Conservation (phyloP, 2,329 filamentous ascomycete species). For the Aureobasidium namibiae region DNA sequence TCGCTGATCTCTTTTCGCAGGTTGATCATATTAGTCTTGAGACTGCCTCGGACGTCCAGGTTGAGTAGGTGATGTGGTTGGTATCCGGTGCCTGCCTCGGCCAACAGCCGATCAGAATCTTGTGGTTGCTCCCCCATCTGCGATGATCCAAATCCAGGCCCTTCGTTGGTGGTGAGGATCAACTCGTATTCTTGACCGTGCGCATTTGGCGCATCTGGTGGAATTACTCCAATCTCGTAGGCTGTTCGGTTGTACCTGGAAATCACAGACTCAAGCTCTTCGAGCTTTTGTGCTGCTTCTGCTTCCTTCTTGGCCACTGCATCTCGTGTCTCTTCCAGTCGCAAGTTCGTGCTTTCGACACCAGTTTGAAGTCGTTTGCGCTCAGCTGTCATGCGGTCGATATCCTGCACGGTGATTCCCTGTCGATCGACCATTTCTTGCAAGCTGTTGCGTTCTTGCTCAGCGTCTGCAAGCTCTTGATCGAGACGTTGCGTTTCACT, state of each 20-base stretch:
- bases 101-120: slow-evolving; percentile 68
- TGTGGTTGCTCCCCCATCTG: slow-evolving; percentile 32
- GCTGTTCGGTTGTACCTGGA: slow-evolving; percentile 90
- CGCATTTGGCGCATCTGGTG: slow-evolving; percentile 73
- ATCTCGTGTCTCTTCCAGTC: slow-evolving; percentile 78
- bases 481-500: slow-evolving; percentile 76
- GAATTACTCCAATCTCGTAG: slow-evolving; percentile 89
- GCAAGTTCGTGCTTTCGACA: slow-evolving; percentile 65
- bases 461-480: slow-evolving; percentile 66
- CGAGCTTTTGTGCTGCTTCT: slow-evolving; percentile 78
- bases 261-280: slow-evolving; percentile 84
- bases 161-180: slow-evolving; percentile 69
- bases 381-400: slow-evolving; percentile 96
- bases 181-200: slow-evolving; percentile 81
- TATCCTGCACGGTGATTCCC: slow-evolving; percentile 94
- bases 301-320: slow-evolving; percentile 76
- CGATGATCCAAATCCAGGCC: slow-evolving; percentile 58
- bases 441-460: slow-evolving; percentile 70
- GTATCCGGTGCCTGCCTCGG: slow-evolving; percentile 77
- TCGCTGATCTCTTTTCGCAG: slow-evolving; percentile 91
- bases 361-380: slow-evolving; percentile 86
- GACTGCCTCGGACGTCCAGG: slow-evolving; percentile 72
- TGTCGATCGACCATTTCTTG: slow-evolving; percentile 85
- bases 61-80: slow-evolving; percentile 84
- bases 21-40: slow-evolving; percentile 68